A percentile compares a stretch with the other conserved stretches of the same genome.
Conservation (phyloP, 768 basidiomycete species). For the Leucosporidium yakuticum region DNA sequence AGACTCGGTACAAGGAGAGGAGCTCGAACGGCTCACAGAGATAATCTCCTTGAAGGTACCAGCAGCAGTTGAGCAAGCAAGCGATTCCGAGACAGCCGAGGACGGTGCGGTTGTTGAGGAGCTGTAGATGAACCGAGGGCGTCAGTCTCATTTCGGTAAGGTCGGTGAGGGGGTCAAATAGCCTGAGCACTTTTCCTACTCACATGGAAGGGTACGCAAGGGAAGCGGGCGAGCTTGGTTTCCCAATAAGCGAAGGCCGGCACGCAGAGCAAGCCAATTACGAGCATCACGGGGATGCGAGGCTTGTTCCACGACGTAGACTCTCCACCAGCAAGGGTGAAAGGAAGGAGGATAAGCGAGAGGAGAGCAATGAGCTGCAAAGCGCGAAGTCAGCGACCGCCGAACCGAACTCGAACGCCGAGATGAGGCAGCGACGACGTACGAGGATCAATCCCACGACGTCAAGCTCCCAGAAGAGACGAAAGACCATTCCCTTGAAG, state of each 20-base stretch:
- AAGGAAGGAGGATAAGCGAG: constrained; percentile 42
- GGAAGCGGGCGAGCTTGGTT: constrained; percentile 35
- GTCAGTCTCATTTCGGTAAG: neutral
- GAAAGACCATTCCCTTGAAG: constrained; percentile 12
- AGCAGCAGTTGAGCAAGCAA: constrained; percentile 34
- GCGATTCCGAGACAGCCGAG: constrained; percentile 41
- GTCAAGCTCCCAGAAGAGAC: constrained; percentile 44
- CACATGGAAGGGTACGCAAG: constrained; percentile 36
- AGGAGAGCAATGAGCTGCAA: constrained; percentile 34
- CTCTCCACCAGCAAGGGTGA: constrained; percentile 41
- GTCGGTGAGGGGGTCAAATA: too few relatives aligned
- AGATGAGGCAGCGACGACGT: neutral
- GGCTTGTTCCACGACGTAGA: constrained; percentile 35
- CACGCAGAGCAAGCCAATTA: constrained; percentile 40
- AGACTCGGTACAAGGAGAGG: neutral
- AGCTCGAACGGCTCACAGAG: neutral
- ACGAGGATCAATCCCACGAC: constrained; percentile 41
- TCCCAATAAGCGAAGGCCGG: constrained; percentile 40
- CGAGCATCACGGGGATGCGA: constrained; percentile 41
- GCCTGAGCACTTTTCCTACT: too few relatives aligned
- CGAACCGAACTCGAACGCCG: neutral
- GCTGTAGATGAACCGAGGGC: constrained; percentile 1
- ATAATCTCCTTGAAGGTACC: constrained; percentile 36
- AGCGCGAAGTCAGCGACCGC: neutral
- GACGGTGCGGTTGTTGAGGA: constrained; percentile 40